These are phyloP conservation scores for Diutina sp. DNA, from an alignment of 1,139 yeast genomes.

Conservation along the genomic window DNA sequence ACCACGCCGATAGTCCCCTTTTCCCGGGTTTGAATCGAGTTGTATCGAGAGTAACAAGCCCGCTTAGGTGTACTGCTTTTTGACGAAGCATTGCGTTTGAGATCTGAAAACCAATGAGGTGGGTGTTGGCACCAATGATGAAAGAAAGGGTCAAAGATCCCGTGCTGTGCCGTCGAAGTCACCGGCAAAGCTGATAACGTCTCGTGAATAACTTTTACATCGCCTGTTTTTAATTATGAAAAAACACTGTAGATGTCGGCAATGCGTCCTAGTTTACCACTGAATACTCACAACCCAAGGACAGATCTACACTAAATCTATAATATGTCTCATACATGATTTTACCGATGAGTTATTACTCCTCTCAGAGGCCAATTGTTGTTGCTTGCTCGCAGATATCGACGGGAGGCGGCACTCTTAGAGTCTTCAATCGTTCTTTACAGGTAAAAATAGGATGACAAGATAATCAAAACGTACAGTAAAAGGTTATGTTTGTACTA, in stretches of 20 bases:
- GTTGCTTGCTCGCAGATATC: no score
- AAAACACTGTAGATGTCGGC: constrained; percentile 52
- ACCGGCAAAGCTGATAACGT: constrained; percentile 14
- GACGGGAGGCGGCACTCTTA: no score
- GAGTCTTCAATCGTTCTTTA: no score
- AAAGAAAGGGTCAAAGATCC: constrained; percentile 37
- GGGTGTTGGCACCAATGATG: constrained; percentile 40
- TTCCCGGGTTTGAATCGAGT: constrained; percentile 10
- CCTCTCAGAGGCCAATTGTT: no score
- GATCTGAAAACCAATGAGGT: constrained; percentile 55
- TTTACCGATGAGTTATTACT: no score
- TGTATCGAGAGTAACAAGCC: constrained; percentile 55
- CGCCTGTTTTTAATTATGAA: constrained; percentile 76
- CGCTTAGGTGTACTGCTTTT: constrained; percentile 61
- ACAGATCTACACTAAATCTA: no score
- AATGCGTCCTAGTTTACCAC: constrained; percentile 58
- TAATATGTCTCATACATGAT: no score
- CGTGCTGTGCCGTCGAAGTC: constrained; percentile 7
- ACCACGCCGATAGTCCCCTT: no score
- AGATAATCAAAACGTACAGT: no score
- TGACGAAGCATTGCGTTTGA: constrained; percentile 57
- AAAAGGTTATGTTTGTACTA: no score
- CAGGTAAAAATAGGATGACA: no score
- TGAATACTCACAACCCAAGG: constrained; percentile 31
- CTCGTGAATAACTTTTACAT: constrained; percentile 40